Conservation (phyloP, 495 filamentous ascomycete species). For the Aspergillus heteromorphus region DNA sequence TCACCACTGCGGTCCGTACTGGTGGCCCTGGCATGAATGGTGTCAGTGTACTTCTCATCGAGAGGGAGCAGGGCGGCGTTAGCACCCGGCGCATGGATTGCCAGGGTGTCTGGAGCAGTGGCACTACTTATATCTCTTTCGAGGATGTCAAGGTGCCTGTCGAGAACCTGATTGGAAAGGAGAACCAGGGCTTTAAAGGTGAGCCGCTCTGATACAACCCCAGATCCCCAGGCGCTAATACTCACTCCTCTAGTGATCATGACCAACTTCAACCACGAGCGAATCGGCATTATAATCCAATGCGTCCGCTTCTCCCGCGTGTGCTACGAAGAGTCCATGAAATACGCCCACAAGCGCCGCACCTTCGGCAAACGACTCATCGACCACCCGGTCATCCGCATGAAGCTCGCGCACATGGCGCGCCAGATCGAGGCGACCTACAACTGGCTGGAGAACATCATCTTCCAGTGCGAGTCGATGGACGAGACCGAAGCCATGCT, state of each 20-base stretch:
- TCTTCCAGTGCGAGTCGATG: slow-evolving; percentile 92
- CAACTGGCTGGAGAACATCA: slow-evolving; percentile 94
- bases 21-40: slow-evolving; percentile 84
- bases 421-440: slow-evolving; percentile 94
- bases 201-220: neutral
- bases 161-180: slow-evolving; percentile 94
- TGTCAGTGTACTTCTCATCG: slow-evolving; percentile 82
- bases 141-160: slow-evolving; percentile 98
- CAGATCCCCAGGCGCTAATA: neutral
- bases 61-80: slow-evolving; percentile 73
- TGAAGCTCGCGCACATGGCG: slow-evolving; percentile 97
- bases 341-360: slow-evolving; percentile 92
- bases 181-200: slow-evolving; percentile 97
- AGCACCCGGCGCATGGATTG: slow-evolving; percentile 95
- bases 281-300: slow-evolving; percentile 97
- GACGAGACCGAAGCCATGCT: slow-evolving; percentile 93
- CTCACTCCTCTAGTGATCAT: slow-evolving; percentile 60
- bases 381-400: slow-evolving; percentile 93
- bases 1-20: slow-evolving; percentile 93
- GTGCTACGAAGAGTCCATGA: slow-evolving; percentile 92
- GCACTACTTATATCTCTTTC: slow-evolving; percentile 95
- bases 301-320: slow-evolving; percentile 92
- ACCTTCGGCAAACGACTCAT: slow-evolving; percentile 96
- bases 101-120: slow-evolving; percentile 91
- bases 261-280: slow-evolving; percentile 99